Base-by-base conservation (phyloP, 306 rosid genomes). In the Acacia acuminata region DNA sequence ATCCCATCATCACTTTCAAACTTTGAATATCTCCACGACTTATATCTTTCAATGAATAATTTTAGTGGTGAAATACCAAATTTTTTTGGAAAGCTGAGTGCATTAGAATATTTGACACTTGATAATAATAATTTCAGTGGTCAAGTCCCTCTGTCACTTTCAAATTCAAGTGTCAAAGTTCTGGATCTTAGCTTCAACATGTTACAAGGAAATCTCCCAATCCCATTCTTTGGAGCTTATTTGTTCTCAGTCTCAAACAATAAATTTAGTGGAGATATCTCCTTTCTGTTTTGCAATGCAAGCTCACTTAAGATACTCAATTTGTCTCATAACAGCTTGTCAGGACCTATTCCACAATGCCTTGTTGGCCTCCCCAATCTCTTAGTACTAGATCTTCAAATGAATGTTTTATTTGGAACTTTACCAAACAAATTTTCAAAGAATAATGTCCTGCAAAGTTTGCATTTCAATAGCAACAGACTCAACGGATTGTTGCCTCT, bases 401-500 rank as follows among this genome's bases (percentile, higher is more conserved):
- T 0, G 19, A 85, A 88, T 48, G 53, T 30, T 5, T 70, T 87
- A 42, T 11, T 2, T 12, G 88, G 90, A 4, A 30, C 66, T 30
- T 0, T 86, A 9, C 86, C 85, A 5, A 5, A 5, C 7, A 15
- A 10, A 0, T 68, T 45, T 42, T 19, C 66, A 2, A 2, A n/a
- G 10, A 36, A 24, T 3, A 40, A 30, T 30, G 15, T 8, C 0
- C 2, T 30, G 11, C n/a, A 64, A 64, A 80, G 71, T 27, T 55
- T 84, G 17, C 77, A 80, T 19, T 51, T 88, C 2, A 80, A 85
- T 43, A 70, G 30, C 19, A 88, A 90, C 20, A 87, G 10, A 8
- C 24, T 87, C 36, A 61, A 80, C 38, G 91, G 94, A 50, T 51
- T 80, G 0, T 10, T 85, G 30, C 91, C 90, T 42, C 47, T 0